Base-by-base conservation (phyloP, 2,329 filamentous ascomycete genomes). In the Penicillium freii region DNA sequence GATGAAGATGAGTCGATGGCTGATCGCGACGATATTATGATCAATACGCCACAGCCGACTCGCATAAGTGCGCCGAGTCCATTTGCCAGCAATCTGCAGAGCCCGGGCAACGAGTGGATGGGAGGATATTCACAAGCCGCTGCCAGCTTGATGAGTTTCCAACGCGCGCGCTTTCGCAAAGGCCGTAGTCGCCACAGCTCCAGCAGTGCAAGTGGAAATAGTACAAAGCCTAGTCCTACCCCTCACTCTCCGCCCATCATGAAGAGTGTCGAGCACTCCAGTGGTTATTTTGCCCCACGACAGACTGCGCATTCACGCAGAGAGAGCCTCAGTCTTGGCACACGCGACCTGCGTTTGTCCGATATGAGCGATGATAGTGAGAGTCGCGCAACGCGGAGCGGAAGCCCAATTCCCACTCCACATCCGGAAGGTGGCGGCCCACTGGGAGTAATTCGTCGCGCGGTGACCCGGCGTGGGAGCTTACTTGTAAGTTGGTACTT, bases 241-340 rank as follows among this genome's bases (percentile, higher is more conserved):
- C 90, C 91, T 11, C 87, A 86, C 56, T 96, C 92, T 17, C 92
- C 93, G 10, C 90, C 92, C 1, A 78, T 84, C 0, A 76, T 79
- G 62, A 79, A 81, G 60, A 84, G 80, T 51, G 80, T 82, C 25
- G 82, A 87, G 59, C 79, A 77, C 43, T 74, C 77, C 5, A 74
- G 73, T 36, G 78, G 81, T 13, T 86, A 84, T 66, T 85, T 87
- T 69, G 78, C 78, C 2, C 75, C 77, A 6, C 78, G 78, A 56
- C 77, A 77, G 51, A 79, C 72, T 51, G 73, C 78, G 8, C 73
- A 80, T 42, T 82, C 88, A 9, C 83, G 93, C 44, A 83, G 93
- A 43, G 92, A 97, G 74, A 96, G 91, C 72, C 87, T 97, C 59
- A 95, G 90, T 63, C 87, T 94, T 79, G 91, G 92, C 38, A 92